These are phyloP conservation scores for Pyricularia grisea DNA, from an alignment of 2,329 filamentous ascomycete genomes.

Conservation along the genomic window DNA sequence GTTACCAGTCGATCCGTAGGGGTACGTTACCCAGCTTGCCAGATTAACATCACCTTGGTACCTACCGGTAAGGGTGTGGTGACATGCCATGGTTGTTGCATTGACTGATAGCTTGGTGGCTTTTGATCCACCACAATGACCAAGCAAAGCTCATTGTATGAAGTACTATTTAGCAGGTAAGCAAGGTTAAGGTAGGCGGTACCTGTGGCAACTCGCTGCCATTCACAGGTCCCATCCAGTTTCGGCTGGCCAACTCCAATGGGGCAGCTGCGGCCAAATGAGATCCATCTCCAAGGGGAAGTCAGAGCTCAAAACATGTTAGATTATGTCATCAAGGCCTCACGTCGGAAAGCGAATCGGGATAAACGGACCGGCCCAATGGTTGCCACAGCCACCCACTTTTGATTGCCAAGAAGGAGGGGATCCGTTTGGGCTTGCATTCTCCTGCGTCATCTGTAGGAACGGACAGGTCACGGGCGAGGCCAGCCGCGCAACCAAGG, in stretches of 20 bases:
- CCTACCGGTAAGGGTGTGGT: neutral
- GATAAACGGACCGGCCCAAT: neutral
- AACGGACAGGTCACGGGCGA: neutral
- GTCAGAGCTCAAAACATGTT: neutral
- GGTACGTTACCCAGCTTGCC: too few species aligned
- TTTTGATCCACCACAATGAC: too few species aligned
- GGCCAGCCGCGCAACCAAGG: slow-evolving; percentile 4
- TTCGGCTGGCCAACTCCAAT: neutral
- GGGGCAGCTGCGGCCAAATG: neutral
- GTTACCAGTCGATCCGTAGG: neutral
- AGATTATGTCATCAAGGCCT: neutral
- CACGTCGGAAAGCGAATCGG: neutral
- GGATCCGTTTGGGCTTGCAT: neutral
- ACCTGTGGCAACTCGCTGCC: neutral
- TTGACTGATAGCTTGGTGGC: neutral
- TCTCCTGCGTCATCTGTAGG: neutral
- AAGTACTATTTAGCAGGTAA: too few species aligned
- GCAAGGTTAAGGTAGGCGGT: neutral
- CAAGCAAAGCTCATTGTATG: neutral
- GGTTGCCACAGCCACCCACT: neutral
- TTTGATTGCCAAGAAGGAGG: neutral
- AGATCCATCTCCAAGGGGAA: neutral
- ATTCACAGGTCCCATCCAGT: neutral
- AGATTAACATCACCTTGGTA: too few species aligned
- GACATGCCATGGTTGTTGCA: neutral